phyloP scores from a whole-genome alignment of 2,329 filamentous ascomycete genomes.

The Blumeria hordei region DNA sequence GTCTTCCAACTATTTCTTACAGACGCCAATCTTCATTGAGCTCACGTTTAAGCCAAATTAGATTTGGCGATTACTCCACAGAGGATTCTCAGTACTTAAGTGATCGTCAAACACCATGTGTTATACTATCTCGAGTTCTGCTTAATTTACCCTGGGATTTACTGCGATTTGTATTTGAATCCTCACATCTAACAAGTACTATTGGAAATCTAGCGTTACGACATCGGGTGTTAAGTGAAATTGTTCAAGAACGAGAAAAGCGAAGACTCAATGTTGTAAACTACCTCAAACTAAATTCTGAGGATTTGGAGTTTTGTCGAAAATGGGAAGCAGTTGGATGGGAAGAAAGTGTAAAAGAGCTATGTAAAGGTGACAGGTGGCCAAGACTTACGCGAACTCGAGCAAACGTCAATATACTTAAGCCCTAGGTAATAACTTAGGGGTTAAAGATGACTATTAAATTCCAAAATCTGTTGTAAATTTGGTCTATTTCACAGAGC shows the following conservation, averaged over 20 bases:
- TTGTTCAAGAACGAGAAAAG: slow-evolving; percentile 32
- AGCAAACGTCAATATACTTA: slow-evolving; percentile 1
- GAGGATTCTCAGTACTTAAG: slow-evolving; percentile 16
- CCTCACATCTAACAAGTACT: slow-evolving; percentile 25
- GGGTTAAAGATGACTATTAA: not conserved
- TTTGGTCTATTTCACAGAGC: not conserved
- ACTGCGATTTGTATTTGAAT: slow-evolving; percentile 41
- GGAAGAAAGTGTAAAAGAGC: slow-evolving; percentile 12
- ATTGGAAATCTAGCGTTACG: slow-evolving; percentile 24
- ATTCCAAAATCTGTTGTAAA: not conserved
- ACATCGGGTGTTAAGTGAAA: slow-evolving; percentile 23
- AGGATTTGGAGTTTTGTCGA: slow-evolving; percentile 9
- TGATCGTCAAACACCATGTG: slow-evolving; percentile 12
- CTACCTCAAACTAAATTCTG: slow-evolving; percentile 9
- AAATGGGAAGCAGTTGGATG: slow-evolving; percentile 15
- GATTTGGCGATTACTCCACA: slow-evolving; percentile 38
- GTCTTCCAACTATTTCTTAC: slow-evolving; percentile 18
- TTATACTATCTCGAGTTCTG: slow-evolving; percentile 38
- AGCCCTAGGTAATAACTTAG: not conserved
- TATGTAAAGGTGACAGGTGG: not conserved
- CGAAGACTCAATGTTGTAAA: slow-evolving; percentile 19
- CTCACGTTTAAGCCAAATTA: slow-evolving; percentile 35
- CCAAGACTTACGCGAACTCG: not conserved
- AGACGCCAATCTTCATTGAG: slow-evolving; percentile 16
- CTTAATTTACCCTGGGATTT: slow-evolving; percentile 45